phyloP scores from a whole-genome alignment of 2,329 filamentous ascomycete genomes.

The Nigrospora sphaerica region DNA sequence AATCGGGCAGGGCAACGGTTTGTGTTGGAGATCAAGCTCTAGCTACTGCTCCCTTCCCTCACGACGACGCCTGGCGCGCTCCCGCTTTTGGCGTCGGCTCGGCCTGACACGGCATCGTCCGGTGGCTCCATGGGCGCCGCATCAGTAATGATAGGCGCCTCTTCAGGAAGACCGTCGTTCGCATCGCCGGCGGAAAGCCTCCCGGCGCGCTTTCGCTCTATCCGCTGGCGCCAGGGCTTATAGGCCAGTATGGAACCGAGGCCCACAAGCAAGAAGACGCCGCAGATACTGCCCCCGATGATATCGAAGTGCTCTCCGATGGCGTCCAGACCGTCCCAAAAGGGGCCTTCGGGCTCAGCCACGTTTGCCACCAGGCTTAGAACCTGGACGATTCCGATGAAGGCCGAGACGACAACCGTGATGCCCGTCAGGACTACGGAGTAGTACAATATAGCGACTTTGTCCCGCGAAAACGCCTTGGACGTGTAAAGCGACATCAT shows the following conservation, averaged over 20 bases:
- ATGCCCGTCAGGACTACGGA: slow-evolving; percentile 79
- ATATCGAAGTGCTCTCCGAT: slow-evolving; percentile 79
- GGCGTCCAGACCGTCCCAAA: slow-evolving; percentile 81
- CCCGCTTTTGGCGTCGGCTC: no score
- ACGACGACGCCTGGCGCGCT: no score
- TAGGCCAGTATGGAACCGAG: slow-evolving; percentile 68
- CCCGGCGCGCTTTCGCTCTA: slow-evolving; percentile 21
- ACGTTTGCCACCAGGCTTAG: slow-evolving; percentile 73
- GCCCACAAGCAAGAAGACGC: slow-evolving; percentile 73
- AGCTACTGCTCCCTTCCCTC: no score
- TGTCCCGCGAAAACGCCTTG: slow-evolving; percentile 68
- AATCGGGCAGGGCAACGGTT: no score
- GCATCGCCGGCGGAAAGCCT: no score
- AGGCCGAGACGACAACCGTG: slow-evolving; percentile 75
- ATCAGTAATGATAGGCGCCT: no score
- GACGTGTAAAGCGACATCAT: slow-evolving; percentile 94
- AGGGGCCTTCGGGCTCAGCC: slow-evolving; percentile 63
- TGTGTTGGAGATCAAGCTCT: no score
- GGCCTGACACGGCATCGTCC: no score
- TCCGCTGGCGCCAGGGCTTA: slow-evolving; percentile 62
- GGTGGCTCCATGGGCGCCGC: no score
- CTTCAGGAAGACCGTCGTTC: no score
- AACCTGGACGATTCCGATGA: slow-evolving; percentile 81
- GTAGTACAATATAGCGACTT: slow-evolving; percentile 89
- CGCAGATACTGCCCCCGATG: slow-evolving; percentile 81